Conservation (phyloP, 805 yeast genomes). For the Sungouiozyma intestinalis region DNA sequence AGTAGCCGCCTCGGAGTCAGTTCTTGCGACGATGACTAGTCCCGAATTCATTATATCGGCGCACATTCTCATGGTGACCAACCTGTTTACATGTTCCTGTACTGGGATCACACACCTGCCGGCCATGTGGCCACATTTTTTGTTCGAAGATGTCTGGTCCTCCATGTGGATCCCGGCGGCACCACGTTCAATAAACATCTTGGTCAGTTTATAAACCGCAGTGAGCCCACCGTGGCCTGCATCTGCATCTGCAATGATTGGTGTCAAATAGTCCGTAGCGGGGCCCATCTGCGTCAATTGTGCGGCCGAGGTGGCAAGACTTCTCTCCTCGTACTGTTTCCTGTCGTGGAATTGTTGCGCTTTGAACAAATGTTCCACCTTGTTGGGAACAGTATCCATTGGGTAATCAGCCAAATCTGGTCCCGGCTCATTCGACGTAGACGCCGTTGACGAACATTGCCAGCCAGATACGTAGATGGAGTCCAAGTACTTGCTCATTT, state of each 20-base stretch:
- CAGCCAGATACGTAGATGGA: slow-evolving; percentile 92
- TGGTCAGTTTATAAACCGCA: slow-evolving; percentile 89
- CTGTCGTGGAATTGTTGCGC: slow-evolving; percentile 97
- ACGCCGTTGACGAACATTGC: slow-evolving; percentile 98
- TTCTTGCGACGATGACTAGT: slow-evolving; percentile 82
- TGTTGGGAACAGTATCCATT: slow-evolving; percentile 96
- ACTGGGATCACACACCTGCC: slow-evolving; percentile 96
- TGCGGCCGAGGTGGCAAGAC: slow-evolving; percentile 40
- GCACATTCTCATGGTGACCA: slow-evolving; percentile 87
- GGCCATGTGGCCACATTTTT: slow-evolving; percentile 99
- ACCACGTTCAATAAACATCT: slow-evolving; percentile 93
- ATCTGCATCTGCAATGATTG: slow-evolving; percentile 95
- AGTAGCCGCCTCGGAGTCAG: slow-evolving; percentile 97
- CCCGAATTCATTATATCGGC: slow-evolving; percentile 90
- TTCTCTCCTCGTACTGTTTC: slow-evolving; percentile 83
- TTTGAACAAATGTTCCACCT: slow-evolving; percentile 92
- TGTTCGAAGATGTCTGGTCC: slow-evolving; percentile 98
- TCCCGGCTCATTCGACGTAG: slow-evolving; percentile 94
- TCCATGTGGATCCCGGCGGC: slow-evolving; percentile 99
- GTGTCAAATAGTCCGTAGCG: slow-evolving; percentile 80
- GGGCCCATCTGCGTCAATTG: slow-evolving; percentile 61
- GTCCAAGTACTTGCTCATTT: slow-evolving; percentile 93
- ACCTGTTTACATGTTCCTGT: slow-evolving; percentile 92
- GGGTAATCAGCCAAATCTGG: slow-evolving; percentile 99
- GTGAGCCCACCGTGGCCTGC: slow-evolving; percentile 99